These are phyloP conservation scores for Hygrocybe coccinea DNA, from an alignment of 768 basidiomycete genomes.

Conservation along the genomic window DNA sequence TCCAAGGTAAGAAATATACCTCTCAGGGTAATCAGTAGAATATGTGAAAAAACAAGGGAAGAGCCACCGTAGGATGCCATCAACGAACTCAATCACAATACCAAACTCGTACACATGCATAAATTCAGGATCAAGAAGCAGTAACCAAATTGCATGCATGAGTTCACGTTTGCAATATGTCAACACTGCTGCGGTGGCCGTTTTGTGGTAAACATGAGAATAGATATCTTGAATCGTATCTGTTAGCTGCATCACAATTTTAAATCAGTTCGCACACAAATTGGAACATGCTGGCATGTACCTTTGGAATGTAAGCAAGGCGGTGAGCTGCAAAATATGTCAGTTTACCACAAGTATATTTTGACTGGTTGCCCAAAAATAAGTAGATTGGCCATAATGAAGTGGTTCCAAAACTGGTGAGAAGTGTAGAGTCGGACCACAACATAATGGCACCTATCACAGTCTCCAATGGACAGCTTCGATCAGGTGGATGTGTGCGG, in stretches of 20 bases:
- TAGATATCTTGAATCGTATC: slow-evolving; percentile 7
- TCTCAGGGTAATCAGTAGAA: slow-evolving; percentile 30
- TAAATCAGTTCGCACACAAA: not conserved
- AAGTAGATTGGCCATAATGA: slow-evolving; percentile 34
- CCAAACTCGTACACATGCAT: slow-evolving; percentile 14
- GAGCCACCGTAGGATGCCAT: not conserved
- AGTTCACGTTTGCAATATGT: slow-evolving; percentile 22
- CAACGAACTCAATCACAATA: not conserved
- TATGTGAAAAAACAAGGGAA: slow-evolving; percentile 18
- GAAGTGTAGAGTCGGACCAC: slow-evolving; percentile 27
- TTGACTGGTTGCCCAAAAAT: slow-evolving; percentile 32
- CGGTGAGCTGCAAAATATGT: slow-evolving; percentile 18
- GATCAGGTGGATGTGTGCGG: not conserved
- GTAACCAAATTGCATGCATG: slow-evolving; percentile 1
- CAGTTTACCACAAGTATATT: slow-evolving; percentile 26
- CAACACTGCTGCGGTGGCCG: slow-evolving; percentile 3
- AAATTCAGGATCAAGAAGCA: slow-evolving; percentile 14
- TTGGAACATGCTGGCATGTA: not conserved
- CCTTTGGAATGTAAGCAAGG: slow-evolving; percentile 29
- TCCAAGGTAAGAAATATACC: slow-evolving; percentile 16
- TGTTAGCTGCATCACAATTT: slow-evolving; percentile 1
- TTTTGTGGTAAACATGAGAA: not conserved
- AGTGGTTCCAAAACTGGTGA: slow-evolving; percentile 25
- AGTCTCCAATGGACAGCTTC: slow-evolving; percentile 11
- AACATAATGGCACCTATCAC: slow-evolving; percentile 21